Conservation (phyloP, 1,139 yeast species). For the Groenewaldozyma sp. region DNA sequence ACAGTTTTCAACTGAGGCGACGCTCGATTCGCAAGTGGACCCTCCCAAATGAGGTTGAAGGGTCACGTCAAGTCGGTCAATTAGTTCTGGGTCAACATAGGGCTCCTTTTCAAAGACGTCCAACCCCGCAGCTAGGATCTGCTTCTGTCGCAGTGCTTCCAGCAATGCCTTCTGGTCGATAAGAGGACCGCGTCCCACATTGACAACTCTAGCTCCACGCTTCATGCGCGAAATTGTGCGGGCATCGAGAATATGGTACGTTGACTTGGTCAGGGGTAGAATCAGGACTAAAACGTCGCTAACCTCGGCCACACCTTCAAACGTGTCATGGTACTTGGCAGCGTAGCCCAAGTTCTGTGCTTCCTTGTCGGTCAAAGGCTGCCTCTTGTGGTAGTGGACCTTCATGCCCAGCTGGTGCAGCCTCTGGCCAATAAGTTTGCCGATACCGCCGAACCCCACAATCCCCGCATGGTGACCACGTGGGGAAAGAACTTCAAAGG, state of each 20-base stretch:
- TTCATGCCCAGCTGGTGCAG: conserved; percentile 56
- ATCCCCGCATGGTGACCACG: conserved; percentile 53
- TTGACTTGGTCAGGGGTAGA: conserved; percentile 56
- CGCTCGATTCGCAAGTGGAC: conserved; percentile 42
- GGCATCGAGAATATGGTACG: conserved; percentile 47
- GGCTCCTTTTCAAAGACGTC: conserved; percentile 78
- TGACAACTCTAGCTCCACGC: conserved; percentile 54
- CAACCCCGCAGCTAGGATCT: conserved; percentile 63
- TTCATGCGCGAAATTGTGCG: conserved; percentile 40
- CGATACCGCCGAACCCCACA: conserved; percentile 75
- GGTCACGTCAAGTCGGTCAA: conserved; percentile 57
- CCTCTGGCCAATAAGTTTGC: conserved; percentile 52
- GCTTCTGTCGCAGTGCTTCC: conserved; percentile 56
- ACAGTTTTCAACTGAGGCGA: conserved; percentile 11
- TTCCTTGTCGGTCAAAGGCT: conserved; percentile 34
- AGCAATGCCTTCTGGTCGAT: conserved; percentile 67
- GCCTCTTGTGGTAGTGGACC: conserved; percentile 50
- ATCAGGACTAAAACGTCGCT: conserved; percentile 58
- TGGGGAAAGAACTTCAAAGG: conserved; percentile 31
- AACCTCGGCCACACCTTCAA: conserved; percentile 32
- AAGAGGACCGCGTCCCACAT: conserved; percentile 71
- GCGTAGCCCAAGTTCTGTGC: conserved; percentile 29
- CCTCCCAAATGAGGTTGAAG: conserved; percentile 75
- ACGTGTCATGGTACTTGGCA: conserved; percentile 36
- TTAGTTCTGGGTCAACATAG: conserved; percentile 40